Evolutionary conservation across 1,139 yeast species (phyloP).

Genomic region (Nadsonia commutata): DNA sequence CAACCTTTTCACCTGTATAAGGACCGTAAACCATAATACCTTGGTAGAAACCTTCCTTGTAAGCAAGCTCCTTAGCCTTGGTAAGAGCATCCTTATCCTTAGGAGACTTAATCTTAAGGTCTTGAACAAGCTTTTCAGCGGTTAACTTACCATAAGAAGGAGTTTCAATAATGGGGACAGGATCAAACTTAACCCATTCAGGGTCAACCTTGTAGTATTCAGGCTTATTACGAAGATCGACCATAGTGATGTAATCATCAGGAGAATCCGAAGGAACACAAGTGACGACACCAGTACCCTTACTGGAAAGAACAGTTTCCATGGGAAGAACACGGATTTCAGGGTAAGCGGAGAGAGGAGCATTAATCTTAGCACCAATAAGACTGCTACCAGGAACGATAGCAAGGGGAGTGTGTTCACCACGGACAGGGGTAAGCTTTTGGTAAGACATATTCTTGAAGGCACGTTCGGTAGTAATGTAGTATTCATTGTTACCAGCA

Average conservation of each 20-base stretch:
- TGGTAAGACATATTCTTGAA: constrained; percentile 96
- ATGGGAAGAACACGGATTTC: constrained; percentile 82
- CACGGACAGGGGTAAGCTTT: constrained; percentile 81
- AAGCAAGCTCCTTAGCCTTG: constrained; percentile 84
- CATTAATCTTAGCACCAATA: constrained; percentile 74
- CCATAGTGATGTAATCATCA: constrained; percentile 81
- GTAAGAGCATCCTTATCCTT: constrained; percentile 81
- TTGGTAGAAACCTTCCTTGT: constrained; percentile 91
- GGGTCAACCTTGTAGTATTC: constrained; percentile 76
- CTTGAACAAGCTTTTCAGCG: constrained; percentile 75
- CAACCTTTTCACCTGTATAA: constrained; percentile 82
- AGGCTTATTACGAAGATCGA: constrained; percentile 76
- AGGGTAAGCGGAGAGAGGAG: constrained; percentile 64
- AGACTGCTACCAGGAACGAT: constrained; percentile 55
- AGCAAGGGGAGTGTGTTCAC: constrained; percentile 49
- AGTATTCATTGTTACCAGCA: constrained; percentile 66
- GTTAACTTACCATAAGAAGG: constrained; percentile 79
- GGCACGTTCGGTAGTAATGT: constrained; percentile 88
- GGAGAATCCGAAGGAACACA: constrained; percentile 98
- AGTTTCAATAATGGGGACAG: constrained; percentile 61
- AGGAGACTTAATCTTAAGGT: constrained; percentile 85
- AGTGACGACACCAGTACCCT: constrained; percentile 98
- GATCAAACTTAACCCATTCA: constrained; percentile 69
- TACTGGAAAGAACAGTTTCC: constrained; percentile 89
- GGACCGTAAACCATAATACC: constrained; percentile 73